phyloP scores from a whole-genome alignment of 2,329 filamentous ascomycete species.

The Aspergillus viridinutans region DNA sequence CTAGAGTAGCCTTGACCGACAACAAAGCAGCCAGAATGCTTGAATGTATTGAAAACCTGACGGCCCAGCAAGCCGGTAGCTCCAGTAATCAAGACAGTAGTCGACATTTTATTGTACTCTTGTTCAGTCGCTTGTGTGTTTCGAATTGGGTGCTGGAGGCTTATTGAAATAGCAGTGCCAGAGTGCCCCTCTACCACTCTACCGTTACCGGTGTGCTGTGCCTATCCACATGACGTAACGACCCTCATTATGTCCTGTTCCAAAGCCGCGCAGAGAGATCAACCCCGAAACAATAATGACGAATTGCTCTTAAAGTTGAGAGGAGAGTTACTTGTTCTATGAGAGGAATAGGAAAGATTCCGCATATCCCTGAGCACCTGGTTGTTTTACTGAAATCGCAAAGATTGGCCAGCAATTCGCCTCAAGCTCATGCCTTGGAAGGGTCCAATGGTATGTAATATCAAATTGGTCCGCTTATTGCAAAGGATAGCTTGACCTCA shows the following conservation, averaged over 20 bases:
- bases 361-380: too few relatives aligned
- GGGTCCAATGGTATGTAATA: not conserved
- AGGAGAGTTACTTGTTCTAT: too few relatives aligned
- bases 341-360: too few relatives aligned
- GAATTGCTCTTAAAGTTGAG: too few relatives aligned
- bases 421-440: not conserved
- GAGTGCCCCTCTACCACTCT: not conserved
- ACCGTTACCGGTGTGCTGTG: not conserved
- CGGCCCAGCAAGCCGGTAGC: constrained; percentile 80
- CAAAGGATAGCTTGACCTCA: not conserved
- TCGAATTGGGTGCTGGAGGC: not conserved
- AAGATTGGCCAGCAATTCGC: too few relatives aligned
- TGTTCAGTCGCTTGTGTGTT: constrained; percentile 3
- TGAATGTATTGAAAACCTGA: constrained; percentile 69
- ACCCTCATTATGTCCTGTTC: not conserved
- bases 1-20: constrained; percentile 71
- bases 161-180: not conserved
- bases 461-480: not conserved
- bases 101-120: constrained; percentile 25
- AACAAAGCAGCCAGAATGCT: constrained; percentile 62
- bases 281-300: not conserved
- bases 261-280: not conserved
- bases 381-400: too few relatives aligned
- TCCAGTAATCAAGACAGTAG: constrained; percentile 71
- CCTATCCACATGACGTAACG: not conserved